phyloP scores from a whole-genome alignment of 2,329 filamentous ascomycete species.

The Chaetomium strumarium region DNA sequence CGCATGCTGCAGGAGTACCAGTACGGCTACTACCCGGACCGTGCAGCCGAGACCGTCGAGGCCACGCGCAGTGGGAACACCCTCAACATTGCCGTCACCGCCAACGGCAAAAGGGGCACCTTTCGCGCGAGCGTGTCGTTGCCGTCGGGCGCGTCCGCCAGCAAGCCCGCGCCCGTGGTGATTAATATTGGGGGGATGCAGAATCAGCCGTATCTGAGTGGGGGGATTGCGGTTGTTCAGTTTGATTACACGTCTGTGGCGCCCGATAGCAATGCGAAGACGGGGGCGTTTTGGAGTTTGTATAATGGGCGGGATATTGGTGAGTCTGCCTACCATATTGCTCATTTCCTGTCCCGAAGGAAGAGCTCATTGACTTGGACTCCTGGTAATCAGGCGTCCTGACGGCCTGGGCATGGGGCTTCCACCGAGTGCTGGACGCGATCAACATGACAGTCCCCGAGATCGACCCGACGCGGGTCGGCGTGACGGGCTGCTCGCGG shows the following conservation, averaged over 20 bases:
- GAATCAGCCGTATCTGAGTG: slow-evolving; percentile 40
- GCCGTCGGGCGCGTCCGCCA: slow-evolving; percentile 31
- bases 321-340: slow-evolving; percentile 21
- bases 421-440: slow-evolving; percentile 48
- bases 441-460: slow-evolving; percentile 42
- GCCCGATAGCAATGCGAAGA: slow-evolving; percentile 44
- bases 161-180: slow-evolving; percentile 38
- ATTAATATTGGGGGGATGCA: slow-evolving; percentile 47
- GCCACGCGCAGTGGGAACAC: slow-evolving; percentile 41
- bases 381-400: slow-evolving; percentile 35
- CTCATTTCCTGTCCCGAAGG: neutral
- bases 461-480: slow-evolving; percentile 38
- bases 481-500: slow-evolving; percentile 49
- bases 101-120: slow-evolving; percentile 38
- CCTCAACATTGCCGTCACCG: slow-evolving; percentile 38
- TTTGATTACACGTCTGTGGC: slow-evolving; percentile 45
- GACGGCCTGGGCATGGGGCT: slow-evolving; percentile 51
- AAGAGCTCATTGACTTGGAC: neutral
- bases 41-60: slow-evolving; percentile 40
- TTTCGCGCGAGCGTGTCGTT: slow-evolving; percentile 40
- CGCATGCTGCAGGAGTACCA: slow-evolving; percentile 46
- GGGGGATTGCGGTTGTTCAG: slow-evolving; percentile 44
- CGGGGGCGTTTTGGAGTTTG: slow-evolving; percentile 44
- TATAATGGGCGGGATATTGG: slow-evolving; percentile 45
- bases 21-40: slow-evolving; percentile 47